phyloP scores from a whole-genome alignment of 352 stramenopile genomes.

The Pythium periplocum region DNA sequence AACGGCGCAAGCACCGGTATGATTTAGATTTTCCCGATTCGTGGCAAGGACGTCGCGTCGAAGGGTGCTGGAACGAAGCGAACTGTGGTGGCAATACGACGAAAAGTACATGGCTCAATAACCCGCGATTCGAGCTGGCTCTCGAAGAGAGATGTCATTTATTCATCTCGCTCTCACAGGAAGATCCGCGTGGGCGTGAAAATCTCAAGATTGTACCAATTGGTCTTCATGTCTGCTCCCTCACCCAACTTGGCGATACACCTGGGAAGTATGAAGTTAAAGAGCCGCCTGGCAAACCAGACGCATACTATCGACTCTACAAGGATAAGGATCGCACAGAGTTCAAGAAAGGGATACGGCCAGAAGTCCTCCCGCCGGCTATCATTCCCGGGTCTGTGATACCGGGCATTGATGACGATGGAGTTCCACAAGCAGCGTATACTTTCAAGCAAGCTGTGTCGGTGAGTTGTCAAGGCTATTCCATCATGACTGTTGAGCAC shows the following conservation, averaged over 20 bases:
- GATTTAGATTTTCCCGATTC: slow-evolving; percentile 81
- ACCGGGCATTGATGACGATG: slow-evolving; percentile 53
- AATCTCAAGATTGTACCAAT: slow-evolving; percentile 76
- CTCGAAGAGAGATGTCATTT: slow-evolving; percentile 56
- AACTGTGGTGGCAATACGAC: slow-evolving; percentile 77
- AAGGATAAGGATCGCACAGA: slow-evolving; percentile 49
- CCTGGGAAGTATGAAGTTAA: slow-evolving; percentile 39
- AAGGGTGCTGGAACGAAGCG: slow-evolving; percentile 72
- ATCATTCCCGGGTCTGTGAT: slow-evolving; percentile 79
- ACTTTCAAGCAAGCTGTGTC: slow-evolving; percentile 83
- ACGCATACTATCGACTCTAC: slow-evolving; percentile 70
- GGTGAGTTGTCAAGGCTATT: slow-evolving; percentile 18
- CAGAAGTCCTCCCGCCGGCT: slow-evolving; percentile 47
- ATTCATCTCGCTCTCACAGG: slow-evolving; percentile 75
- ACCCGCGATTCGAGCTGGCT: slow-evolving; percentile 75
- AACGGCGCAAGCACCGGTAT: not conserved
- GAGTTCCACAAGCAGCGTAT: slow-evolving; percentile 64
- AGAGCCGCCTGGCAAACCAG: slow-evolving; percentile 49
- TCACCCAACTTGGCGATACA: slow-evolving; percentile 23
- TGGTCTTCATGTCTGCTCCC: slow-evolving; percentile 77
- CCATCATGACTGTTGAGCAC: no score
- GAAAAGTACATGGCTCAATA: slow-evolving; percentile 86
- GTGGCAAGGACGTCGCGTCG: slow-evolving; percentile 70
- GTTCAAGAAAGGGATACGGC: slow-evolving; percentile 50
- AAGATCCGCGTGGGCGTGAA: slow-evolving; percentile 68